phyloP scores from a whole-genome alignment of 768 basidiomycete species.

The Boletus pseudopeckii region DNA sequence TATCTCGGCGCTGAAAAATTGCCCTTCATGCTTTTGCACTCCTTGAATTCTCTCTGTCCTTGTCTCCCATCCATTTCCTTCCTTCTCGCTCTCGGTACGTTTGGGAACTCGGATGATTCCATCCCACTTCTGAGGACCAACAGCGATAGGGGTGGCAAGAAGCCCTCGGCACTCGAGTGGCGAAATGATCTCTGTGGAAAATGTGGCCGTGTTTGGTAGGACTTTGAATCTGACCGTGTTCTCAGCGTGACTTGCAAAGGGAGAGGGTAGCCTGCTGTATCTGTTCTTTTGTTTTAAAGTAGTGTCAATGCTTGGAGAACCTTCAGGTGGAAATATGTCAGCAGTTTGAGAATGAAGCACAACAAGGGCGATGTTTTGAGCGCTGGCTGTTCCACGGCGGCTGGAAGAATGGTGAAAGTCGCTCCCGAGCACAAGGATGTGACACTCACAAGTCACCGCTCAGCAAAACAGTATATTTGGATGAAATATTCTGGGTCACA shows the following conservation, averaged over 20 bases:
- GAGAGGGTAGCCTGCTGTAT: constrained; percentile 11
- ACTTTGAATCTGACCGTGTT: constrained; percentile 7
- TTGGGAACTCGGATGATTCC: constrained; percentile 52
- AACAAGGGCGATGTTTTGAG: constrained; percentile 13
- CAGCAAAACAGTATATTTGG: constrained; percentile 48
- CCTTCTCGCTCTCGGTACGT: constrained; percentile 10
- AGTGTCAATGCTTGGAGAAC: constrained; percentile 12
- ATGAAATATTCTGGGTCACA: constrained; percentile 42
- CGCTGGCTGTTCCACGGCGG: constrained; percentile 40
- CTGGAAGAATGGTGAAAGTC: constrained; percentile 24
- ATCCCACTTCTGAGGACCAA: constrained; percentile 41
- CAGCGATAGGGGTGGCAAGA: constrained; percentile 36
- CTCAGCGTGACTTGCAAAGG: constrained; percentile 12
- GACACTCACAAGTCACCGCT: constrained; percentile 57
- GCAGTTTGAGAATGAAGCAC: constrained; percentile 17
- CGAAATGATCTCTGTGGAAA: constrained; percentile 40
- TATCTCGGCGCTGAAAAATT: constrained; percentile 39
- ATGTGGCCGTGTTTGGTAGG: constrained; percentile 14
- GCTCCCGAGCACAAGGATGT: neutral
- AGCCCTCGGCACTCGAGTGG: constrained; percentile 45
- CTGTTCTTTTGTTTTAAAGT: constrained; percentile 11
- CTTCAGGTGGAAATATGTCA: constrained; percentile 14
- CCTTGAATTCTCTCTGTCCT: constrained; percentile 23
- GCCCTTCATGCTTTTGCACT: constrained; percentile 31
- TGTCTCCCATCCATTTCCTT: constrained; percentile 28